Conservation (phyloP, 2,329 filamentous ascomycete species). For the Teratosphaeria epicoccoides region DNA sequence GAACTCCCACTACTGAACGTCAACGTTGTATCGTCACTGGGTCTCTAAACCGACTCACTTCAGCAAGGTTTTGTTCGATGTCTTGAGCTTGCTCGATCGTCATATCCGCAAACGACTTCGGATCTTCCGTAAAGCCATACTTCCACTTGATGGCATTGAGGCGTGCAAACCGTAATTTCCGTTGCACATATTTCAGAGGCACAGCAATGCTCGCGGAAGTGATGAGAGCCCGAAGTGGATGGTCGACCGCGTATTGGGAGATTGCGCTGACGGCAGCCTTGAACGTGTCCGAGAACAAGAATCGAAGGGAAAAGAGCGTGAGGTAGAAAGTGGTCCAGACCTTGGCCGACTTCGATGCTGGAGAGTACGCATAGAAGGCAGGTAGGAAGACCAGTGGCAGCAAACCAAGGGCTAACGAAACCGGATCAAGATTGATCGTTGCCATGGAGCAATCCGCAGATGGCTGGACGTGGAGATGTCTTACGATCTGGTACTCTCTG, state of each 20-base stretch:
- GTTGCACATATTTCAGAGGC: neutral
- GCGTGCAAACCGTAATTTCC: constrained; percentile 2
- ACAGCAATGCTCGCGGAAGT: neutral
- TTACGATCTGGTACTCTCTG: too few species aligned
- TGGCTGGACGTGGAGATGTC: neutral
- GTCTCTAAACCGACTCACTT: neutral
- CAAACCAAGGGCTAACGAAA: neutral
- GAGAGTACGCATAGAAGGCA: neutral
- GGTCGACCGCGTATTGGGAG: neutral
- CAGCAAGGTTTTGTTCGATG: constrained; percentile 6
- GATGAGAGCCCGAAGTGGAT: neutral
- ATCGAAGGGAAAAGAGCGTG: neutral
- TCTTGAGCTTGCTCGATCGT: constrained; percentile 4
- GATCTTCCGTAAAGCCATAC: constrained; percentile 4
- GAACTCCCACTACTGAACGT: constrained; percentile 1
- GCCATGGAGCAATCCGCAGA: neutral
- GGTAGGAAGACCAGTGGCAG: neutral
- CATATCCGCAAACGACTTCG: constrained; percentile 5
- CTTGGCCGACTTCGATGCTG: constrained; percentile 1
- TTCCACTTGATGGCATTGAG: constrained; percentile 6
- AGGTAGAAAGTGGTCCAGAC: neutral
- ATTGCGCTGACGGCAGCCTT: neutral
- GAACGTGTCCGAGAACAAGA: neutral
- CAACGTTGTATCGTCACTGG: neutral
- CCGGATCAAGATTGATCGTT: neutral